Conservation (phyloP, 176 grass and related monocot genomes). For the Zizania latifolia region DNA sequence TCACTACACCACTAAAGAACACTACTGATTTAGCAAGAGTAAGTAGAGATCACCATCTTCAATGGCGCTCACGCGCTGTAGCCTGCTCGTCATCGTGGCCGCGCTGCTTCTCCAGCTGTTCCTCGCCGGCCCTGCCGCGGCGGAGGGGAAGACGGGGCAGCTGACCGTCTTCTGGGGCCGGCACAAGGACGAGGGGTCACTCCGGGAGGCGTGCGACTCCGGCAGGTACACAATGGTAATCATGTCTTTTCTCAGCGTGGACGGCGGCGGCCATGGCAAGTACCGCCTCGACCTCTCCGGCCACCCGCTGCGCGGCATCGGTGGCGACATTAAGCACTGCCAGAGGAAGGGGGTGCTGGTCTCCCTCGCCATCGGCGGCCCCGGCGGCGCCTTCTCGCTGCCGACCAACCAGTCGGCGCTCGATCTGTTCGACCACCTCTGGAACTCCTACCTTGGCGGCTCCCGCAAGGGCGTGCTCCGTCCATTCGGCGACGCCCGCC, state of each 20-base stretch:
- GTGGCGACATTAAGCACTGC: background rate
- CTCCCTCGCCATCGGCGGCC: background rate
- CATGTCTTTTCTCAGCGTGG: background rate
- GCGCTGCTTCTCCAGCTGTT: background rate
- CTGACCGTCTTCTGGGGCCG: background rate
- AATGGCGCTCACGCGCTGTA: background rate
- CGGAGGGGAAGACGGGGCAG: background rate
- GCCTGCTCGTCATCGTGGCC: background rate
- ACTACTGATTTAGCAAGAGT: background rate
- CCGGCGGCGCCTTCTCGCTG: background rate
- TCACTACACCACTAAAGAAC: background rate
- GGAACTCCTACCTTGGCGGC: background rate
- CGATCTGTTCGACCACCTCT: background rate
- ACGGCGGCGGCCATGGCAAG: background rate
- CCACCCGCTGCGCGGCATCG: background rate
- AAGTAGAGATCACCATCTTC: background rate
- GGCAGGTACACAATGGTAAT: background rate
- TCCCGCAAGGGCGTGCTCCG: background rate
- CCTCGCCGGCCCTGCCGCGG: background rate
- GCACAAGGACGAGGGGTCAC: background rate
- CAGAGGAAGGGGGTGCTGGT: background rate
- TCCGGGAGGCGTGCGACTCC: background rate
- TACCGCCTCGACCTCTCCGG: background rate
- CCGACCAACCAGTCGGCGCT: background rate
- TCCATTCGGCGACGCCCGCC: background rate